These are phyloP conservation scores for Rosa rugosa DNA, from an alignment of 306 rosid genomes.

Conservation along the genomic window DNA sequence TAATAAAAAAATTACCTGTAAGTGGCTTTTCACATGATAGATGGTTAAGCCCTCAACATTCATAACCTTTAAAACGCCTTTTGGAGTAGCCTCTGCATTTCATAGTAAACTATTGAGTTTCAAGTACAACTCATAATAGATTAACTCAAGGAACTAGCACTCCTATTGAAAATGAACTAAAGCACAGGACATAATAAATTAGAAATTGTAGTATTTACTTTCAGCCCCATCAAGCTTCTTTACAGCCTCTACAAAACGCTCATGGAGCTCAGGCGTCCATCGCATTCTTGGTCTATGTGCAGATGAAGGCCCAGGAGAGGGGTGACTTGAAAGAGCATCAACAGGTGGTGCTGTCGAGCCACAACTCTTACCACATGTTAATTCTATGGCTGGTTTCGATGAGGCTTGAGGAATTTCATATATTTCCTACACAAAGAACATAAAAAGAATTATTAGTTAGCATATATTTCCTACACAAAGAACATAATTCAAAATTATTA, in stretches of 20 bases:
- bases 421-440: slow-evolving; percentile 28
- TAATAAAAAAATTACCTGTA: slow-evolving; percentile 32
- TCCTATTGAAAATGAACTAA: not conserved
- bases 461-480: slow-evolving; percentile 31
- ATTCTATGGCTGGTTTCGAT: slow-evolving; percentile 19
- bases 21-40: slow-evolving; percentile 50
- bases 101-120: slow-evolving; percentile 8
- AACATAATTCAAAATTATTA: not conserved
- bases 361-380: slow-evolving; percentile 22
- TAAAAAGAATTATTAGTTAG: slow-evolving; percentile 6
- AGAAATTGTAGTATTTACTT: slow-evolving; percentile 25
- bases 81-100: slow-evolving; percentile 50
- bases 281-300: slow-evolving; percentile 41
- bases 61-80: slow-evolving; percentile 41
- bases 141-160: not conserved
- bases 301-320: slow-evolving; percentile 33
- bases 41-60: slow-evolving; percentile 41
- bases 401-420: slow-evolving; percentile 30
- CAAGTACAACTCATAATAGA: not conserved
- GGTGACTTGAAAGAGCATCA: slow-evolving; percentile 25
- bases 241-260: slow-evolving; percentile 42
- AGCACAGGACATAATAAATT: not conserved
- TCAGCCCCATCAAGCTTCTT: slow-evolving; percentile 44
- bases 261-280: slow-evolving; percentile 48
- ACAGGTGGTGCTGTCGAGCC: slow-evolving; percentile 15